Evolutionary conservation across 306 rosid genomes (phyloP), one percentile per base, ranked within the genome.

Genomic region (Styphnolobium japonicum): DNA sequence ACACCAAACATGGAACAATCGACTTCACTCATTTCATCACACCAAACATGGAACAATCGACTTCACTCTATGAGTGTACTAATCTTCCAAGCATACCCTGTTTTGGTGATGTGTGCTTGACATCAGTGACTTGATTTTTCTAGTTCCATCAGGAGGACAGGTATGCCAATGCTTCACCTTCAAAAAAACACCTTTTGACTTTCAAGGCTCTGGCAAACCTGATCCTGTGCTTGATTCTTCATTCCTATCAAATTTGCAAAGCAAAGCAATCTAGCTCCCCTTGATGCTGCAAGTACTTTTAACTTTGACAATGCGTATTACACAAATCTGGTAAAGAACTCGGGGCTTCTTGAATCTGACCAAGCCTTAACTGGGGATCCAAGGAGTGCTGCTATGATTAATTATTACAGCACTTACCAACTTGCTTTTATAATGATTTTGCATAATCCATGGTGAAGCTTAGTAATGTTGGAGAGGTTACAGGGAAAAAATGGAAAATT

Each of bases 131-230:
- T 23, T n/a, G 27, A 31, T 78, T 22, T 31, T 49, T 37, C 1
- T 64, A 16, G 51, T 51, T 36, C 10, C 25, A 21, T 27, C 63
- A 86, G 97, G 95, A 51, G 93, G 67, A 48, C 97, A 92, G 97
- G 97, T 1, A 90, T 79, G 93, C 2, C 92, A 82, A 18, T 92
- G 97, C 82, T 76, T 83, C 72, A 84, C 86, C 45, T 86, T 92
- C 88, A 86, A 87, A 80, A 1, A 75, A 3, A 90, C 95, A 16
- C 92, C 90, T 22, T 92, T 88, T 63, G 27, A 90, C 84, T 90
- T 63, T 75, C 57, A 81, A 22, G 88, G 88, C 51, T 84, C 94
- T 0, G 93, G 97, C 12, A 75, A 75, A 25, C 87, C 97, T 0
- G 97, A 92, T 74, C 95, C 97, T 0, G 16, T 36, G 5, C 85